Base-by-base conservation (phyloP, 177 flowering plant genomes). In the Vitis hybrid region DNA sequence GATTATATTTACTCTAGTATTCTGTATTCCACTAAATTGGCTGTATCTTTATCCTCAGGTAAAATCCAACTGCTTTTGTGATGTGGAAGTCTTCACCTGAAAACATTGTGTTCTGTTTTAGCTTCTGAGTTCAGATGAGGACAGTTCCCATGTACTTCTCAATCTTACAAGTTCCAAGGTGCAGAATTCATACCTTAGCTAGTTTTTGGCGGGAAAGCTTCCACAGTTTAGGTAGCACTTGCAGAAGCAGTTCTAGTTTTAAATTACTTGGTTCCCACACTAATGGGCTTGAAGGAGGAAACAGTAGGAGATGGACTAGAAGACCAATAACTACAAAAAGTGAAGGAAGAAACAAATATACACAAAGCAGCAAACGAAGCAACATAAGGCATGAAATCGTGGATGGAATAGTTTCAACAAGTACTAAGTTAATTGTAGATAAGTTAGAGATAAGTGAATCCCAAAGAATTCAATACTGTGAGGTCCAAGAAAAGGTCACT, bases 61-160 rank as follows among this genome's bases (percentile, higher is more conserved):
- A n/a, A 50, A 54, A 69, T 54, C 31, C 12, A 49, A 48, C 66
- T 60, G 55, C 53, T 72, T 61, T 10, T 62, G 29, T 80, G 48
- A 68, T 78, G 74, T 67, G 39, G 65, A 61, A 63, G 39, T 29
- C 16, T 61, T 69, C 34, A 50, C 54, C 54, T 18, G 60, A 26
- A 0, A 26, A 26, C 29, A 26, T 62, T 55, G 68, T 50, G 16
- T 61, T 16, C 26, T 59, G 4, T 18, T 62, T 50, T 63, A 70
- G 56, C 39, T 68, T 34, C 62, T 70, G 60, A 73, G 59, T 63
- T 69, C 61, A 57, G 69, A 87, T 82, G 86, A 80, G 80, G 74
- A 51, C 84, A 65, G 77, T 59, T 57, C 61, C 85, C 31, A 84
- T 86, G 84, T 80, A 84, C 74, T 84, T 87, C 76, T 80, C 90